Percentiles rank a stretch among this genome's conserved stretches.
Evolutionary conservation across 306 rosid species (phyloP).

Genomic region (Quercus parvula): DNA sequence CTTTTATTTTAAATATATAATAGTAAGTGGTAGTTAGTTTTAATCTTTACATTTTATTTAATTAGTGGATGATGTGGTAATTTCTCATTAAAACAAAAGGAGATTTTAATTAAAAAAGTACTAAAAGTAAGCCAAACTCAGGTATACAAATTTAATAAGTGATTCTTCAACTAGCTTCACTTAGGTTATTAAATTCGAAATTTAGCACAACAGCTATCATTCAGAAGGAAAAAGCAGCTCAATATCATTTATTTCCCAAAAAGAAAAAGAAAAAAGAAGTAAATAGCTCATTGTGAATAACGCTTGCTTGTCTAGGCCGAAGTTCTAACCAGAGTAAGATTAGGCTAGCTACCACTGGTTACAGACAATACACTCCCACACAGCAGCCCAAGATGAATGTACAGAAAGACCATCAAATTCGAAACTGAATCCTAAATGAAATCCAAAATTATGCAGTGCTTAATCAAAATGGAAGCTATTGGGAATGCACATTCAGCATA

Average conservation of each 20-base stretch:
- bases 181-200: too few relatives aligned
- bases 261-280: background rate
- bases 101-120: too few relatives aligned
- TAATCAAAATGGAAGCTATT: background rate
- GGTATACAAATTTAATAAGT: too few relatives aligned
- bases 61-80: rapidly evolving
- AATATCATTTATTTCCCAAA: background rate
- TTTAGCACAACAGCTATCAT: too few relatives aligned
- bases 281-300: too few relatives aligned
- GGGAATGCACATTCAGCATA: background rate
- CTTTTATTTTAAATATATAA: too few relatives aligned
- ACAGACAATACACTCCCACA: background rate
- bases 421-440: background rate
- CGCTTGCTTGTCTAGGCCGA: too few relatives aligned
- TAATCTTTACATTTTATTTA: too few relatives aligned
- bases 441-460: background rate
- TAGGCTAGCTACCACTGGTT: background rate
- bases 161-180: too few relatives aligned
- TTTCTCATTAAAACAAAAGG: too few relatives aligned
- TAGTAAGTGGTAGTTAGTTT: rapidly evolving
- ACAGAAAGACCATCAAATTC: background rate
- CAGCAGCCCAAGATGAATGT: background rate
- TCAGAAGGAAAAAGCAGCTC: too few relatives aligned
- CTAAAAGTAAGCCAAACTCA: rapidly evolving
- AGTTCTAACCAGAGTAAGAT: background rate